Evolutionary conservation across 257 asterid genomes (phyloP).

Genomic region (Ilex aquifolium): DNA sequence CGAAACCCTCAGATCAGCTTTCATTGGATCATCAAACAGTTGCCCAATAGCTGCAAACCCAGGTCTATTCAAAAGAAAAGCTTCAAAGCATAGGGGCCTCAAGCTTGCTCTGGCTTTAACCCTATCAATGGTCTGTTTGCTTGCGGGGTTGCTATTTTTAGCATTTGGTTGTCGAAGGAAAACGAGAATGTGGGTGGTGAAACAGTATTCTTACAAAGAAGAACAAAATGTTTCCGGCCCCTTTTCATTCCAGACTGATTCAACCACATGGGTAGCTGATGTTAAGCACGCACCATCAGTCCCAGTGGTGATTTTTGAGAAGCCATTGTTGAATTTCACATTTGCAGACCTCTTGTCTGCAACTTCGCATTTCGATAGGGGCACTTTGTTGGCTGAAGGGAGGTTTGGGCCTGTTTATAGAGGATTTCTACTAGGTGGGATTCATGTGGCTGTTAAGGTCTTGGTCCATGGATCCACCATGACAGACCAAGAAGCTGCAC

Average conservation of each 20-base stretch:
- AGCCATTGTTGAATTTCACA: constrained; percentile 77
- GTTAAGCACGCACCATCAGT: constrained; percentile 73
- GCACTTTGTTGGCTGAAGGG: constrained; percentile 76
- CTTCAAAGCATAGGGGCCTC: constrained; percentile 47
- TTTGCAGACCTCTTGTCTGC: constrained; percentile 75
- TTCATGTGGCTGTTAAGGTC: constrained; percentile 79
- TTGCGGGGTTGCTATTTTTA: constrained; percentile 60
- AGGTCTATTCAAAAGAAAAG: constrained; percentile 36
- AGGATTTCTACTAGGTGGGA: constrained; percentile 66
- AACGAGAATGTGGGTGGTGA: constrained; percentile 57
- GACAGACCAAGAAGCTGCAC: constrained; percentile 79
- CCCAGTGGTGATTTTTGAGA: constrained; percentile 68
- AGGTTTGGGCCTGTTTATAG: constrained; percentile 79
- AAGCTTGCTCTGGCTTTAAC: constrained; percentile 67
- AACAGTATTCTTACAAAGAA: constrained; percentile 53
- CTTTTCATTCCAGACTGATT: constrained; percentile 72
- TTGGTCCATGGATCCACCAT: constrained; percentile 68
- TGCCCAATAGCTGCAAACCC: constrained; percentile 95
- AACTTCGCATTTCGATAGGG: constrained; percentile 72
- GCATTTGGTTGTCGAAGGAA: constrained; percentile 75
- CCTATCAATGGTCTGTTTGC: constrained; percentile 66
- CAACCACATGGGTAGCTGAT: constrained; percentile 86
- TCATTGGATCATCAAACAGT: constrained; percentile 63
- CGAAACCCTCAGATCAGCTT: constrained; percentile 37
- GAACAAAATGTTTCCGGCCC: constrained; percentile 73